These are phyloP conservation scores for Oehlia diaphana DNA, from an alignment of 192 early-diverging fungal genomes.

Conservation along the genomic window DNA sequence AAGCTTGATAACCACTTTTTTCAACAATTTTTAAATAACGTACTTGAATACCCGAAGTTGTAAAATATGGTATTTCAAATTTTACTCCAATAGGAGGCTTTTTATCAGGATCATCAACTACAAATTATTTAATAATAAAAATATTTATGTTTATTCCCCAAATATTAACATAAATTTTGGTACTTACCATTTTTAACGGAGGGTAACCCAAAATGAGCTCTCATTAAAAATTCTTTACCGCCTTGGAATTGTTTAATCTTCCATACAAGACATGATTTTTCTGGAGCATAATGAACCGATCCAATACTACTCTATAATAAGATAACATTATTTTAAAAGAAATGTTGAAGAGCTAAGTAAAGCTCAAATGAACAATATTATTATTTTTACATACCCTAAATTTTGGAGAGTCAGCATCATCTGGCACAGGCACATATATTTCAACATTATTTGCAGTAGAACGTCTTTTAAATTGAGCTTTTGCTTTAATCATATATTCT, in stretches of 20 bases:
- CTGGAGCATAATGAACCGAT: conserved; percentile 88
- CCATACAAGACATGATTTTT: conserved; percentile 93
- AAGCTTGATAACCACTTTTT: conserved; percentile 83
- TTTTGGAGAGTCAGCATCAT: conserved; percentile 95
- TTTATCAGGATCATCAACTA: conserved; percentile 78
- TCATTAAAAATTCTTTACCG: conserved; percentile 93
- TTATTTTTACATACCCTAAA: conserved; percentile 68
- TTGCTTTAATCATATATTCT: conserved; percentile 97
- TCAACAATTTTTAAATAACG: conserved; percentile 90
- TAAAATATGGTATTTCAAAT: conserved; percentile 91
- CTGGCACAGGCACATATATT: conserved; percentile 96
- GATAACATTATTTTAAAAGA: not conserved
- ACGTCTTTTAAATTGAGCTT: conserved; percentile 95
- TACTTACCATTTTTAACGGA: conserved; percentile 71
- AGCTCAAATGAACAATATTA: not conserved
- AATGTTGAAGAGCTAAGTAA: not conserved
- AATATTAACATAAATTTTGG: not conserved
- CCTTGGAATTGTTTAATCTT: conserved; percentile 99
- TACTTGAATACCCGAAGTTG: conserved; percentile 87
- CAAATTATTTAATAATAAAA: not conserved
- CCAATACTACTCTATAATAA: conserved; percentile 76
- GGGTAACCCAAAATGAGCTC: conserved; percentile 83
- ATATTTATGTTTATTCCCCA: no score
- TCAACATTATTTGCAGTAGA: conserved; percentile 98
- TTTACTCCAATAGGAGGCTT: conserved; percentile 81